Evolutionary conservation across 805 yeast species (phyloP).

Genomic region (Maudiozyma serrabonitensis): DNA sequence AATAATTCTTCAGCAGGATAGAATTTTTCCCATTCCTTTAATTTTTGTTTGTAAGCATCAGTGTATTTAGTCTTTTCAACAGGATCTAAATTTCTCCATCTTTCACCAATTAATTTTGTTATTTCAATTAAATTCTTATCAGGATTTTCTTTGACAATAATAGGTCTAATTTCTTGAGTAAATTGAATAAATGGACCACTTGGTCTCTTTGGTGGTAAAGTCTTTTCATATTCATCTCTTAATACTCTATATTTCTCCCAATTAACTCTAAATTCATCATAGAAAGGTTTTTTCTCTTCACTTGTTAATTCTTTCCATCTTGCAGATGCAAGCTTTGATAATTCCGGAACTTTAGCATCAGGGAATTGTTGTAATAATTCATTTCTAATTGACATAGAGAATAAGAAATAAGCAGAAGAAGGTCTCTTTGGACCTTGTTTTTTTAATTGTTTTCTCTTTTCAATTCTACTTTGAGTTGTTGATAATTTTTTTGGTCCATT

Average conservation of each 20-base stretch:
- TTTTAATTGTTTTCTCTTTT: constrained; percentile 27
- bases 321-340: constrained; percentile 67
- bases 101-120: constrained; percentile 26
- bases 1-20: constrained; percentile 23
- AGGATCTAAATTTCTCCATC: constrained; percentile 26
- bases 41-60: constrained; percentile 28
- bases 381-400: constrained; percentile 28
- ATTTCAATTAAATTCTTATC: constrained; percentile 28
- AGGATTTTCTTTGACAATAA: constrained; percentile 26
- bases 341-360: constrained; percentile 31
- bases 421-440: constrained; percentile 32
- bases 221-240: constrained; percentile 29
- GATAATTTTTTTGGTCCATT: constrained; percentile 26
- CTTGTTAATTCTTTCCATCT: constrained; percentile 78
- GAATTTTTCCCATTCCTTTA: constrained; percentile 32
- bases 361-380: constrained; percentile 26
- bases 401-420: constrained; percentile 31
- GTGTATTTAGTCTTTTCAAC: constrained; percentile 25
- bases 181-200: constrained; percentile 31
- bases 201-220: constrained; percentile 32
- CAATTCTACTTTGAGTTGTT: constrained; percentile 29
- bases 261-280: constrained; percentile 37
- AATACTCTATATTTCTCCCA: constrained; percentile 29
- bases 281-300: constrained; percentile 72
- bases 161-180: constrained; percentile 28